phyloP scores from a whole-genome alignment of 805 yeast species.

The Groenewaldozyma tartarivorans region DNA sequence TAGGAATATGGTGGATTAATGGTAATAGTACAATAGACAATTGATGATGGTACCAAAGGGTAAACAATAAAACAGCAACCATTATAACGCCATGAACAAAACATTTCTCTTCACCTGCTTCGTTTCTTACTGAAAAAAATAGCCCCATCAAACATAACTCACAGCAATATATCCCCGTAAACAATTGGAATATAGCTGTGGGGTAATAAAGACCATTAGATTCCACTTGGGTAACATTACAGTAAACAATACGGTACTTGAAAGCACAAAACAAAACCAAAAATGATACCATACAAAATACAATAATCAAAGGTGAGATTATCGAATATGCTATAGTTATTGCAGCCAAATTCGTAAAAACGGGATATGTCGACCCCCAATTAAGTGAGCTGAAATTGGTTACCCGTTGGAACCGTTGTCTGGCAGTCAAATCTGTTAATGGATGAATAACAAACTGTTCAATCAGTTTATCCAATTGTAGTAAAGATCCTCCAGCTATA shows the following conservation, averaged over 20 bases:
- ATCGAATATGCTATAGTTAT: constrained; percentile 73
- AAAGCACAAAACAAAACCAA: constrained; percentile 50
- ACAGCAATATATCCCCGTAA: constrained; percentile 72
- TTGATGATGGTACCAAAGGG: constrained; percentile 48
- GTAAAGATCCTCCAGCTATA: constrained; percentile 60
- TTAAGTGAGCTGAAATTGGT: constrained; percentile 37
- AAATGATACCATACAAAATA: constrained; percentile 51
- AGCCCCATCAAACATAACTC: constrained; percentile 73
- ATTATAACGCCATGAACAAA: constrained; percentile 44
- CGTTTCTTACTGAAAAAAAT: constrained; percentile 51
- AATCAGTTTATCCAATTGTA: constrained; percentile 48
- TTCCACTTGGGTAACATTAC: constrained; percentile 26
- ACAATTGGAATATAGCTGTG: constrained; percentile 63
- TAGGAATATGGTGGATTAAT: constrained; percentile 32
- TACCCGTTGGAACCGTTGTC: constrained; percentile 40
- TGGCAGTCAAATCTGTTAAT: constrained; percentile 48
- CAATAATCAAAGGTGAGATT: constrained; percentile 66
- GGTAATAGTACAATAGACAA: constrained; percentile 36
- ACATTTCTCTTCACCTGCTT: constrained; percentile 35
- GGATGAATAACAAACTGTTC: constrained; percentile 29
- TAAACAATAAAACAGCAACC: constrained; percentile 40
- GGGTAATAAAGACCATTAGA: constrained; percentile 59
- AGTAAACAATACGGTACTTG: constrained; percentile 58
- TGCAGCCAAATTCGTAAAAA: constrained; percentile 65
- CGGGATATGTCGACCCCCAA: constrained; percentile 78